Evolutionary conservation across 768 basidiomycete species (phyloP), one percentile per base, ranked within the genome.

Genomic region (Serendipita sp.): DNA sequence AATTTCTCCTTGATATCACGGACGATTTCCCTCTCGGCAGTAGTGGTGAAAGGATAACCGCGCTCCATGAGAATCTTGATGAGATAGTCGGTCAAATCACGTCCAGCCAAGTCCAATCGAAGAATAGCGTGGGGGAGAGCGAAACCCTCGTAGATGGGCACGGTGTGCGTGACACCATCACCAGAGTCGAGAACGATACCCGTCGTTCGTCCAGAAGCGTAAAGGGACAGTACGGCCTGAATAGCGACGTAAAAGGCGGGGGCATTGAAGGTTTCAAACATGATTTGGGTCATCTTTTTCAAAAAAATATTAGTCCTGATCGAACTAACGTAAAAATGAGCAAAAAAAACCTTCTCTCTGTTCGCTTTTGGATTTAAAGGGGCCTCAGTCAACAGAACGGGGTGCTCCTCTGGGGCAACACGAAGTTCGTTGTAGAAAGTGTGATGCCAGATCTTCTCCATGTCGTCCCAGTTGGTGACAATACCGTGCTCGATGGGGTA

Each of bases 241-340:
- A 92, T 90, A 61, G 86, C 80, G 67, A 91, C 88, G 79, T 91
- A 91, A 81, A 92, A 90, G 11, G 90, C 90, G 64, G 90, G 90
- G 14, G 84, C 85, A 73, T 91, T 92, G 82, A 92, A 92, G 13
- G 90, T 93, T 78, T 93, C 90, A 74, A 93, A 93, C 89, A 92
- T 91, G 82, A 90, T 91, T 74, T 93, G 89, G 66, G 89, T 91
- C 86, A 88, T 90, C 34, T 38, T 38, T 38, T 38, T n/a, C n/a
- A n/a, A n/a, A n/a, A n/a, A n/a, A n/a, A n/a, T n/a, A n/a, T n/a
- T n/a, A n/a, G n/a, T n/a, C n/a, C n/a, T n/a, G n/a, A n/a, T n/a
- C n/a, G n/a, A n/a, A n/a, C n/a, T n/a, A n/a, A n/a, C n/a, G n/a
- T n/a, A n/a, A n/a, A n/a, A n/a, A n/a, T n/a, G n/a, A n/a, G n/a